These are phyloP conservation scores for Brettanomyces nanus DNA, from an alignment of 805 yeast species.

Conservation along the genomic window DNA sequence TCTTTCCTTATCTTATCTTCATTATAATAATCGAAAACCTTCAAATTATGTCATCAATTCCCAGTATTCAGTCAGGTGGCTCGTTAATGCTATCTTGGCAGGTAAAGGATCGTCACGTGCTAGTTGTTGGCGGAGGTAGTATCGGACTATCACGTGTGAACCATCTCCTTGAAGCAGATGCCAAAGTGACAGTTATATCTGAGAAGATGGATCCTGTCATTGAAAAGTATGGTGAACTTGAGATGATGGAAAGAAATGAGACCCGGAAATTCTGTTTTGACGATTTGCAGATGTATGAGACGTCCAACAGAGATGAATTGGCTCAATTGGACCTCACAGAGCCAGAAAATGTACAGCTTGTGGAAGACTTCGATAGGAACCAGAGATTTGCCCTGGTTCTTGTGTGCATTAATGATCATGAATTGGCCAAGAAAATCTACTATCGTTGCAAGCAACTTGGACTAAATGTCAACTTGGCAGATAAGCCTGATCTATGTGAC, in stretches of 20 bases:
- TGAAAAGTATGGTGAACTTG: slow-evolving; percentile 26
- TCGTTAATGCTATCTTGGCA: slow-evolving; percentile 71
- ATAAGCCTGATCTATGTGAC: slow-evolving; percentile 76
- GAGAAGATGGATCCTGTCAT: slow-evolving; percentile 32
- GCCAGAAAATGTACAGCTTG: slow-evolving; percentile 22
- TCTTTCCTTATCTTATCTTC: too few species aligned
- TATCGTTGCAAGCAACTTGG: slow-evolving; percentile 35
- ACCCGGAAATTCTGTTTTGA: slow-evolving; percentile 35
- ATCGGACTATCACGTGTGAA: slow-evolving; percentile 67
- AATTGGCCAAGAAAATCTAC: slow-evolving; percentile 48
- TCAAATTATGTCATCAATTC: neutral
- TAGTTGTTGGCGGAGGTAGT: slow-evolving; percentile 72
- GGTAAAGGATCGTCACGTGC: slow-evolving; percentile 52
- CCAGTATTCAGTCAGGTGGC: slow-evolving; percentile 30
- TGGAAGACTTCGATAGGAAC: slow-evolving; percentile 28
- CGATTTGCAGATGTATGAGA: slow-evolving; percentile 46
- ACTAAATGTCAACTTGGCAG: slow-evolving; percentile 72
- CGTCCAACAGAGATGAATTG: slow-evolving; percentile 6
- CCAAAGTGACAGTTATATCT: slow-evolving; percentile 57
- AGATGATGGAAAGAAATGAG: slow-evolving; percentile 34
- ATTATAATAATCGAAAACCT: too few species aligned
- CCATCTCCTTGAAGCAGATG: slow-evolving; percentile 62
- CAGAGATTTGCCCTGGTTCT: slow-evolving; percentile 56
- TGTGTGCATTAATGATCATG: slow-evolving; percentile 69
- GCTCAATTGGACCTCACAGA: slow-evolving; percentile 5